Conservation (phyloP, 2,329 filamentous ascomycete species). For the Metarhizium rileyi region DNA sequence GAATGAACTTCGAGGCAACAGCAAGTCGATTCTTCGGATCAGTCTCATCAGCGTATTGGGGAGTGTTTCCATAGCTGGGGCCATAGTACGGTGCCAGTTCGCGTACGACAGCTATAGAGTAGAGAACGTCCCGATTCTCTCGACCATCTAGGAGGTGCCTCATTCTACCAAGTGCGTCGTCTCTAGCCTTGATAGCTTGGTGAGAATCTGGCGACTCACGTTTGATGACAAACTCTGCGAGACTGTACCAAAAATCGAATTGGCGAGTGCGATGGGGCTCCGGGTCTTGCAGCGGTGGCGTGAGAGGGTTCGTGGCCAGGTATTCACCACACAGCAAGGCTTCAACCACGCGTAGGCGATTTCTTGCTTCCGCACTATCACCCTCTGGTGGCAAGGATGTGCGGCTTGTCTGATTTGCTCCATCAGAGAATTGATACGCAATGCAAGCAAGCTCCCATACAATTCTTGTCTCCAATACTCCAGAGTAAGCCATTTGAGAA, state of each 20-base stretch:
- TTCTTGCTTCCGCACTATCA: conserved; percentile 53
- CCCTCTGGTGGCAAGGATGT: conserved; percentile 40
- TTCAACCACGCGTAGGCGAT: conserved; percentile 67
- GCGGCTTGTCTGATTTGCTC: conserved; percentile 23
- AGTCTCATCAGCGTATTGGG: conserved; percentile 54
- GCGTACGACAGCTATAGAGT: conserved; percentile 74
- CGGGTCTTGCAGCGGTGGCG: conserved; percentile 36
- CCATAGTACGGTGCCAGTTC: conserved; percentile 60
- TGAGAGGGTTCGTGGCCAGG: conserved; percentile 47
- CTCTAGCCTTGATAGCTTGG: conserved; percentile 41
- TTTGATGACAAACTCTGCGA: conserved; percentile 55
- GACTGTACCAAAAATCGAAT: conserved; percentile 71
- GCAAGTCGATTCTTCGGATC: conserved; percentile 57
- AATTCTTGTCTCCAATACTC: conserved; percentile 45
- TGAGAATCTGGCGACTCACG: conserved; percentile 46
- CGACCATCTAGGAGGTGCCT: conserved; percentile 65
- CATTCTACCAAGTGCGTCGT: conserved; percentile 54
- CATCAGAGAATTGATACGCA: conserved; percentile 30
- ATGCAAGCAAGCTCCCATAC: conserved; percentile 51
- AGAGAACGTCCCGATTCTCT: conserved; percentile 84
- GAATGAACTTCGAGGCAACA: conserved; percentile 61
- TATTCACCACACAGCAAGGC: conserved; percentile 64
- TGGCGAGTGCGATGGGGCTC: conserved; percentile 51
- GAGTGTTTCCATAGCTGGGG: conserved; percentile 45
- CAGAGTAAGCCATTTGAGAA: conserved; percentile 42